Conservation (phyloP, 208 protist species). For the Leishmania turanica region DNA sequence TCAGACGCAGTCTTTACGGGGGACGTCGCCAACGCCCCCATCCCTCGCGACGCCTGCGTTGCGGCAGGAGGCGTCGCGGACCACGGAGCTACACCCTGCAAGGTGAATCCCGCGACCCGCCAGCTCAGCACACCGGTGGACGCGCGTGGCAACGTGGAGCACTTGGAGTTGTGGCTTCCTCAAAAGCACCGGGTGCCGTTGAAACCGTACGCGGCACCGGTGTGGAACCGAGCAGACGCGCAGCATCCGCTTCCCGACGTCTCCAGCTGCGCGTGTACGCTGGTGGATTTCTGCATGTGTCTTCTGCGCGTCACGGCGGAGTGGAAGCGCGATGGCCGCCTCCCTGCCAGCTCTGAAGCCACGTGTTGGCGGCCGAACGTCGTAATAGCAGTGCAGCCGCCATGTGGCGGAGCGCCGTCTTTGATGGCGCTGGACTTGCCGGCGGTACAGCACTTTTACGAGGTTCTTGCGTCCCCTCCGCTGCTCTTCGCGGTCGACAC, state of each 20-base stretch:
- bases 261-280: not conserved
- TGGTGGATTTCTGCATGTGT: constrained; percentile 14
- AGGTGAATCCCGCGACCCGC: not conserved
- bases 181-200: constrained; percentile 73
- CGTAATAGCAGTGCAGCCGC: constrained; percentile 22
- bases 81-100: not conserved
- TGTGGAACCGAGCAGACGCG: constrained; percentile 14
- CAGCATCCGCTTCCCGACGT: constrained; percentile 1
- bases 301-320: constrained; percentile 11
- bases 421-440: constrained; percentile 19
- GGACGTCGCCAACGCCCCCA: too few relatives aligned
- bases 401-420: constrained; percentile 20
- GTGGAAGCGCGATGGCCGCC: constrained; percentile 3
- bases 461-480: constrained; percentile 21
- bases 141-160: constrained; percentile 11
- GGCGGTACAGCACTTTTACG: constrained; percentile 27
- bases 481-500: constrained; percentile 18
- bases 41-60: not conserved
- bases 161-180: constrained; percentile 78
- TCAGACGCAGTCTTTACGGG: not conserved
- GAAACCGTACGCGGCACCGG: constrained; percentile 45
- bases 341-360: not conserved
- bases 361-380: constrained; percentile 6
- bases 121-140: constrained; percentile 16
- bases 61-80: not conserved